Conservation (phyloP, 1,284 basidiomycete species). For the Fomitopsis betulina region DNA sequence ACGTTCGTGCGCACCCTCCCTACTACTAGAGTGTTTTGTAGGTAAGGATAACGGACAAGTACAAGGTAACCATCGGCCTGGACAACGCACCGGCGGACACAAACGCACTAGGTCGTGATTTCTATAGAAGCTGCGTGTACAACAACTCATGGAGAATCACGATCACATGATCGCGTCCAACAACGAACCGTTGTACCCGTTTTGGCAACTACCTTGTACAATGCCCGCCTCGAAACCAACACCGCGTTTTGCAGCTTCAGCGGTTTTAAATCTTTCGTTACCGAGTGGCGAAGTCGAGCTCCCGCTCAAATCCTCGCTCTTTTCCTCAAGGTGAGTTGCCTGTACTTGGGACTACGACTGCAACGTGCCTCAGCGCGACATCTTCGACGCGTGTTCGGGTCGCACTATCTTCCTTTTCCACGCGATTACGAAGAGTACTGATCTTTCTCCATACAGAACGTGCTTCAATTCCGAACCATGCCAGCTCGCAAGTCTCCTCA, state of each 20-base stretch:
- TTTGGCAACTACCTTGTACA: not conserved
- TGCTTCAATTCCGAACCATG: slow-evolving; percentile 4
- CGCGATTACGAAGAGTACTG: not conserved
- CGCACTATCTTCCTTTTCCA: not conserved
- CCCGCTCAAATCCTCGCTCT: slow-evolving; percentile 1
- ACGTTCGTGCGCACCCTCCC: too few species aligned
- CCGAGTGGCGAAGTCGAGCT: slow-evolving; percentile 1
- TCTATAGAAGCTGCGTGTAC: not conserved
- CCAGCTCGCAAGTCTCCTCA: slow-evolving; percentile 21
- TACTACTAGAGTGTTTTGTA: too few species aligned
- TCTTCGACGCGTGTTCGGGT: not conserved
- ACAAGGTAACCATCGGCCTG: not conserved
- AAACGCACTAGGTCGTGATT: not conserved
- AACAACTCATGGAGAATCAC: slow-evolving; percentile 29
- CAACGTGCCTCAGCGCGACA: not conserved
- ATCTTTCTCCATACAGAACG: not conserved
- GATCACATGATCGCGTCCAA: slow-evolving; percentile 6
- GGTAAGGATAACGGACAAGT: not conserved
- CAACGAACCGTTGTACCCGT: not conserved
- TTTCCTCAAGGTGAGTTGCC: slow-evolving; percentile 7
- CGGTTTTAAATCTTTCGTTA: not conserved
- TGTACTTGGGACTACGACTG: not conserved
- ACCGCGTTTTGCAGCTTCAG: not conserved
- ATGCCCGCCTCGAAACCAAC: not conserved
- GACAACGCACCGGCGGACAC: not conserved